Percentiles rank a stretch among this genome's conserved stretches.
Conservation (phyloP, 192 early-diverging fungal species). For the Podila epicladia region DNA sequence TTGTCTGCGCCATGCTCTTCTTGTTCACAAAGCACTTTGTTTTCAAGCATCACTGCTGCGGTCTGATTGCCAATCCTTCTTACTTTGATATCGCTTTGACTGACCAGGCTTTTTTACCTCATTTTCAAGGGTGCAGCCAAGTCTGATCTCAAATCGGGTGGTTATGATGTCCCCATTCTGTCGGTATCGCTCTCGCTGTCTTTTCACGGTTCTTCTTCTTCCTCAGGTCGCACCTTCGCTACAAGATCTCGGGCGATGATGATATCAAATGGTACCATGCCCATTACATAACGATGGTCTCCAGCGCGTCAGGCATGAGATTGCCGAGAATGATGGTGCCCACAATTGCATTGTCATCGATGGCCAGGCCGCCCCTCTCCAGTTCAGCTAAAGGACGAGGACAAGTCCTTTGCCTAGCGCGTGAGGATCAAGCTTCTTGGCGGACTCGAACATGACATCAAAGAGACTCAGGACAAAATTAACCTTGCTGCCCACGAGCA, state of each 20-base stretch:
- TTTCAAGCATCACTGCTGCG: constrained; percentile 66
- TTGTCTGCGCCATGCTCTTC: constrained; percentile 73
- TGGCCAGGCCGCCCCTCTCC: constrained; percentile 11
- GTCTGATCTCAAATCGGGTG: constrained; percentile 34
- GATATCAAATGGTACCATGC: constrained; percentile 77
- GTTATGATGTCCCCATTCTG: constrained; percentile 57
- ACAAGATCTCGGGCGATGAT: constrained; percentile 70
- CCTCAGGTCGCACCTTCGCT: constrained; percentile 71
- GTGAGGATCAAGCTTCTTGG: constrained; percentile 7
- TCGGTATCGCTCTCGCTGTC: constrained; percentile 67
- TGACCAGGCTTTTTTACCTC: constrained; percentile 73
- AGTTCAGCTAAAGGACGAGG: constrained; percentile 4
- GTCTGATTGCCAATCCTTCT: constrained; percentile 71
- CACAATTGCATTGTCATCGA: background rate
- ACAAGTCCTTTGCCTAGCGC: constrained; percentile 8
- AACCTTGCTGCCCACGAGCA: constrained; percentile 65
- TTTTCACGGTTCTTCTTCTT: constrained; percentile 69
- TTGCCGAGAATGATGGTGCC: background rate
- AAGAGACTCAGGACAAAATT: constrained; percentile 45
- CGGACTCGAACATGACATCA: constrained; percentile 29
- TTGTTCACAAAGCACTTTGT: constrained; percentile 70
- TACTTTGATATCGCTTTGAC: constrained; percentile 75
- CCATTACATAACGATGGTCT: constrained; percentile 63
- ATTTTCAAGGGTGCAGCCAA: constrained; percentile 76
- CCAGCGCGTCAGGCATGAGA: background rate